A percentile compares a stretch with the other conserved stretches of the same genome.
Evolutionary conservation across 2,329 filamentous ascomycete species (phyloP).

Genomic region (Blastomyces gilchristii): DNA sequence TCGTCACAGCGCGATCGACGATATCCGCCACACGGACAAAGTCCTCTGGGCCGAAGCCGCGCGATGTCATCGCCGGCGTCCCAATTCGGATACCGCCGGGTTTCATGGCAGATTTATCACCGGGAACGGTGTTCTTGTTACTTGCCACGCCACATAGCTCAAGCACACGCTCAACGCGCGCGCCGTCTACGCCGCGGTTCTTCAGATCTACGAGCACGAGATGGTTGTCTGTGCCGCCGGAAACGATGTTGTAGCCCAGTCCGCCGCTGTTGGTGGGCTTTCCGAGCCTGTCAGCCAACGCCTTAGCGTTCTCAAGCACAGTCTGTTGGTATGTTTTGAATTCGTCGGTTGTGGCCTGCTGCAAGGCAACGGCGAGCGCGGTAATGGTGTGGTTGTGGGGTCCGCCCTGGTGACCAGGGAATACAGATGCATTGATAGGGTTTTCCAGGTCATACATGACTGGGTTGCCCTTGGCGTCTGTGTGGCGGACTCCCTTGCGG

Average conservation of each 20-base stretch:
- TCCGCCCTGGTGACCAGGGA: slow-evolving; percentile 96
- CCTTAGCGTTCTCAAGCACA: slow-evolving; percentile 87
- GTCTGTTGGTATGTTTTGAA: slow-evolving; percentile 92
- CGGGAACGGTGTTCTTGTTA: slow-evolving; percentile 98
- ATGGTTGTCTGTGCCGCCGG: slow-evolving; percentile 93
- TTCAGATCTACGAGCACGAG: slow-evolving; percentile 94
- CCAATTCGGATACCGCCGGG: slow-evolving; percentile 90
- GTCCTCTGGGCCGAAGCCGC: slow-evolving; percentile 81
- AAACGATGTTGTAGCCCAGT: slow-evolving; percentile 87
- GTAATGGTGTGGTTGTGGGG: slow-evolving; percentile 99
- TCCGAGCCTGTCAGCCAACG: slow-evolving; percentile 60
- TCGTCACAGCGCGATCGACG: slow-evolving; percentile 70
- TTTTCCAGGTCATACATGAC: slow-evolving; percentile 85
- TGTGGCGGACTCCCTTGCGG: slow-evolving; percentile 88
- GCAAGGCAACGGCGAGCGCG: slow-evolving; percentile 83
- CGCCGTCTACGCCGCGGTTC: slow-evolving; percentile 76
- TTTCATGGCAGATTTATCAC: slow-evolving; percentile 84
- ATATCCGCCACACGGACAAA: slow-evolving; percentile 79
- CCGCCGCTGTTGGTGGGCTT: slow-evolving; percentile 60
- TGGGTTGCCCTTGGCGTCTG: slow-evolving; percentile 86
- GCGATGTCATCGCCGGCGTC: slow-evolving; percentile 93
- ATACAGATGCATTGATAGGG: slow-evolving; percentile 97
- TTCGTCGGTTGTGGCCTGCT: slow-evolving; percentile 81
- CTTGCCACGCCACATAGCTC: slow-evolving; percentile 92
- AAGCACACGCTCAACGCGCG: slow-evolving; percentile 79